phyloP scores from a whole-genome alignment of 2,329 filamentous ascomycete species.

The Bipolaris oryzae region DNA sequence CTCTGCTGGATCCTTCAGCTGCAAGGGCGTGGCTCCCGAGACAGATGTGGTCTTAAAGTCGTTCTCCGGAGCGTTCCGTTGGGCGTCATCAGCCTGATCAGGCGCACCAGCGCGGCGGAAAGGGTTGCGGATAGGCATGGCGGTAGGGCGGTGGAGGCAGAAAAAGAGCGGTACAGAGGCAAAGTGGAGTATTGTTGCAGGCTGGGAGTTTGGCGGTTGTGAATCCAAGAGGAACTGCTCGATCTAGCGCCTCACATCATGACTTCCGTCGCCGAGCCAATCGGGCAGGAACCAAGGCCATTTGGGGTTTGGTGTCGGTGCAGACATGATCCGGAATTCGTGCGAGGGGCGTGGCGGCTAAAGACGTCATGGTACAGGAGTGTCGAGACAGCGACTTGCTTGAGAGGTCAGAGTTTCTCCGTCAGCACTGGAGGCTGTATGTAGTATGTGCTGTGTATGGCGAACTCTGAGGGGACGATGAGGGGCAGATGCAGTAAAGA shows the following conservation, averaged over 20 bases:
- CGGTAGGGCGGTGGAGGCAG: slow-evolving; percentile 18
- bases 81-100: slow-evolving; percentile 42
- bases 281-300: slow-evolving; percentile 21
- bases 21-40: slow-evolving; percentile 48
- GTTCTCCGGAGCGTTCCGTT: slow-evolving; percentile 40
- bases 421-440: background rate
- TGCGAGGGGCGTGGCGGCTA: slow-evolving; percentile 4
- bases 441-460: slow-evolving; percentile 2
- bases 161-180: slow-evolving; percentile 23
- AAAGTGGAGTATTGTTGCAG: slow-evolving; percentile 27
- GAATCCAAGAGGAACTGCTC: slow-evolving; percentile 14
- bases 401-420: background rate
- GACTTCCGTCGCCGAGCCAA: slow-evolving; percentile 26
- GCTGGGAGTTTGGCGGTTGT: slow-evolving; percentile 21
- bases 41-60: slow-evolving; percentile 44
- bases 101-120: slow-evolving; percentile 47
- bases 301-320: slow-evolving; percentile 15
- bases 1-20: slow-evolving; percentile 55
- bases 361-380: slow-evolving; percentile 21
- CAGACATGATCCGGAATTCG: slow-evolving; percentile 17
- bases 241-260: slow-evolving; percentile 24
- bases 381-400: slow-evolving; percentile 6
- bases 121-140: slow-evolving; percentile 52
- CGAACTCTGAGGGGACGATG: slow-evolving; percentile 4
- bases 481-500: slow-evolving; percentile 16